Conservation (phyloP, 805 yeast genomes). For the Osmozyma mogii region DNA sequence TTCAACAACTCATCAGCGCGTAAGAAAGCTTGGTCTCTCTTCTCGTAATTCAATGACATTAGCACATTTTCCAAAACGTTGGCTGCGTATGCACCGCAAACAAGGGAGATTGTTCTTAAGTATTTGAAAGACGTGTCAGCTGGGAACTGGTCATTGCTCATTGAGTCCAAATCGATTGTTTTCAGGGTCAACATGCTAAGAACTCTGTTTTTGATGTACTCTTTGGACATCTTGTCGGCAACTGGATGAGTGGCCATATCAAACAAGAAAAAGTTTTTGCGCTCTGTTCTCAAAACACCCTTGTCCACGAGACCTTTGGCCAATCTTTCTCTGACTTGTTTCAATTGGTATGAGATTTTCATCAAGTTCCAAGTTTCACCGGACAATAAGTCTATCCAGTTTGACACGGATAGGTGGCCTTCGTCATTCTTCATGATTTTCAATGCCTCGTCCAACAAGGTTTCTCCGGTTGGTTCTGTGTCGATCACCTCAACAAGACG, state of each 20-base stretch:
- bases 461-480: conserved; percentile 87
- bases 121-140: conserved; percentile 56
- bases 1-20: conserved; percentile 88
- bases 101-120: conserved; percentile 73
- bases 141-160: conserved; percentile 54
- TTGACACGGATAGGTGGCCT: conserved; percentile 65
- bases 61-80: conserved; percentile 90
- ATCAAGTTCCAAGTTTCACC: conserved; percentile 97
- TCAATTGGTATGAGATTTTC: conserved; percentile 90
- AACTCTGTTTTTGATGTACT: conserved; percentile 66
- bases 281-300: conserved; percentile 91
- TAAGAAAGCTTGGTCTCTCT: conserved; percentile 84
- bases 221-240: conserved; percentile 79
- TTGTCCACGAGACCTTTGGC: conserved; percentile 97
- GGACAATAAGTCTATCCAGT: conserved; percentile 89
- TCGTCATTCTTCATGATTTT: conserved; percentile 83
- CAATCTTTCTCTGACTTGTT: conserved; percentile 93
- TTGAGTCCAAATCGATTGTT: conserved; percentile 43
- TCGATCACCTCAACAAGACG: conserved; percentile 83
- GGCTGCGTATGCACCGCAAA: conserved; percentile 90
- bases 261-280: conserved; percentile 86
- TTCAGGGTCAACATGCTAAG: conserved; percentile 64
- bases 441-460: conserved; percentile 85
- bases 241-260: conserved; percentile 99
- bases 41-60: conserved; percentile 68